Base-by-base conservation (phyloP, 148 eudicot species). In the Diospyros lotus region DNA sequence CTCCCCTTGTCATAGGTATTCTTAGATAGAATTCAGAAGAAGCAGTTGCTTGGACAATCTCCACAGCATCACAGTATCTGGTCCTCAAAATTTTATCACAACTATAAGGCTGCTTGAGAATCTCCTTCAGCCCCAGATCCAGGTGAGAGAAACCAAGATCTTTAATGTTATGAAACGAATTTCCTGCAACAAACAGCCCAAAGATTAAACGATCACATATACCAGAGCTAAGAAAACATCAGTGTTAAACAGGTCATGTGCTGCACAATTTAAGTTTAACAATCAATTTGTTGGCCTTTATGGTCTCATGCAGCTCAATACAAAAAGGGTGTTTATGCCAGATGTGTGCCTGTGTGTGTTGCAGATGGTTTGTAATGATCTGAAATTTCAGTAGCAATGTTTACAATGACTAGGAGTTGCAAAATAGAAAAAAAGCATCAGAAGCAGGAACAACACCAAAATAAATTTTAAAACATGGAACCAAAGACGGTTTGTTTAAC, bases 41-140 rank as follows among this genome's bases (percentile, higher is more conserved):
- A 28, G 82, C 64, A 69, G 83, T 80, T 61, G 87, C 81, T 71
- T 79, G 82, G 67, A 92, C 77, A 59, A 89, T 84, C 62, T 80
- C 80, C 66, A 84, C 77, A 78, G 96, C 98, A 55, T 86, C 91
- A 75, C 75, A 60, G n/a, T 83, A 75, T 77, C 78, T 88, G 73
- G 80, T 78, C 68, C 80, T 78, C 68, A 89, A 75, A 61, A 95
- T 78, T 56, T 72, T 78, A 75, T 79, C 59, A 72, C 78, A 75
- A 66, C 60, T 62, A 76, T 76, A 75, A 58, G 91, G 83, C 82
- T 78, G 78, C 75, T 88, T 88, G 73, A 90, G 83, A 73, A 95
- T 76, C 73, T 89, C 91, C 64, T 82, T 89, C 85, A 91, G 83
- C 73, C 97, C 96, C 72, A 85, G 89, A 77, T 81, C 81, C 53